These are phyloP conservation scores for Ustilago esculenta DNA, from an alignment of 1,284 basidiomycete species.

Conservation along the genomic window DNA sequence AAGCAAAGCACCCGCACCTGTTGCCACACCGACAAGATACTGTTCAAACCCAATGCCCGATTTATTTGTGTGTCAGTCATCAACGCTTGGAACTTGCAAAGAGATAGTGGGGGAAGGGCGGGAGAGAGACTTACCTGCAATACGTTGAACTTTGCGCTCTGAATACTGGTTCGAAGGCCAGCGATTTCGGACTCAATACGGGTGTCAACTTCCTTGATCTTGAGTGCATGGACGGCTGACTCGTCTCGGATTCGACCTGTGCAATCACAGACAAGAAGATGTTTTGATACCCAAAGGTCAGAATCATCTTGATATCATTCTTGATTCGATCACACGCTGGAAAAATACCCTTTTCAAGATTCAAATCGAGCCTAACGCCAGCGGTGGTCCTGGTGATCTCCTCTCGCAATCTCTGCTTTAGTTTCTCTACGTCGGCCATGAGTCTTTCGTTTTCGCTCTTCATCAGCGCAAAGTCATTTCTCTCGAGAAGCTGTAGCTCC, in stretches of 20 bases:
- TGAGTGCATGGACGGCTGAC: conserved; percentile 88
- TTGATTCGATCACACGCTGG: no score
- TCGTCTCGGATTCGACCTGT: conserved; percentile 85
- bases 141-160: conserved; percentile 81
- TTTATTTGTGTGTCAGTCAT: no score
- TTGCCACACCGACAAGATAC: conserved; percentile 72
- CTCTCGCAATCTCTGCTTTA: conserved; percentile 92
- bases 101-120: no score
- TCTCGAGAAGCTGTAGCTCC: conserved; percentile 93
- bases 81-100: no score
- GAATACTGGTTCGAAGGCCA: conserved; percentile 85
- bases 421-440: conserved; percentile 88
- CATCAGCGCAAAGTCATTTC: conserved; percentile 95
- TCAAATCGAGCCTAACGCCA: conserved; percentile 92
- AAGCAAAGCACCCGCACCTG: conserved; percentile 84
- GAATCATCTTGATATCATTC: no score
- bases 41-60: no score
- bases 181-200: conserved; percentile 97
- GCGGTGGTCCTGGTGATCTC: conserved; percentile 85
- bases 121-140: conserved; percentile 52
- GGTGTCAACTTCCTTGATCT: conserved; percentile 98
- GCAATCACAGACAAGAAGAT: no score
- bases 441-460: conserved; percentile 95
- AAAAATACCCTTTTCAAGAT: conserved; percentile 84
- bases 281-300: no score